phyloP scores from a whole-genome alignment of 768 basidiomycete genomes.

The Phlebiopsis gigantea region DNA sequence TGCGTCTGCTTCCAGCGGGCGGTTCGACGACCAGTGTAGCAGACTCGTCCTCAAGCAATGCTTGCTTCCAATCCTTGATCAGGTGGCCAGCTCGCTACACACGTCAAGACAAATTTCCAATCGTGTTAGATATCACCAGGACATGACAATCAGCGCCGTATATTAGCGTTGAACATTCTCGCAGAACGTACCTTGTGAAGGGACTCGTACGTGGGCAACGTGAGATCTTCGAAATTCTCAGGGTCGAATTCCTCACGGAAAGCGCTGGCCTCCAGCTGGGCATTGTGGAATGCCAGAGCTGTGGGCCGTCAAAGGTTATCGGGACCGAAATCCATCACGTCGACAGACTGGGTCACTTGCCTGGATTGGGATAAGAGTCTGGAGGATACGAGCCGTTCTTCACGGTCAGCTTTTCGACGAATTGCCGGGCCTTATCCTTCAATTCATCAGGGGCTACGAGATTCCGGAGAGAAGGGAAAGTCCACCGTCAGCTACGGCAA shows the following conservation, averaged over 20 bases:
- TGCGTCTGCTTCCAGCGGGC: constrained; percentile 54
- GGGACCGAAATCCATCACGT: not conserved
- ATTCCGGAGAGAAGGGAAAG: not conserved
- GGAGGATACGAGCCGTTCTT: constrained; percentile 75
- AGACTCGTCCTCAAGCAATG: constrained; percentile 58
- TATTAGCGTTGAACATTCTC: constrained; percentile 1
- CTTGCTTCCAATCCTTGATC: constrained; percentile 67
- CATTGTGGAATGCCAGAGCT: constrained; percentile 88
- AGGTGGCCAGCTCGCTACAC: constrained; percentile 60
- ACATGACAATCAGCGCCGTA: constrained; percentile 1
- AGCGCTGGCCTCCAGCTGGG: constrained; percentile 85
- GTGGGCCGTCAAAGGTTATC: constrained; percentile 8
- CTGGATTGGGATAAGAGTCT: constrained; percentile 86
- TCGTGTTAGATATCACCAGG: not conserved
- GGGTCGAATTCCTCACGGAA: constrained; percentile 87
- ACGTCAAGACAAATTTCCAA: constrained; percentile 7
- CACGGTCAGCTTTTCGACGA: constrained; percentile 76
- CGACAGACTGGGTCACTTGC: constrained; percentile 37
- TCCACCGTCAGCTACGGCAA: constrained; percentile 5
- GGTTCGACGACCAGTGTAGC: constrained; percentile 42
- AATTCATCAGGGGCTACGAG: constrained; percentile 61
- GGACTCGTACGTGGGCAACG: constrained; percentile 66
- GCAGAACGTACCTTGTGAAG: constrained; percentile 68
- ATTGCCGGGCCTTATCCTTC: constrained; percentile 59
- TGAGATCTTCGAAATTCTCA: constrained; percentile 75